Evolutionary conservation across 352 stramenopile species (phyloP).

Genomic region (Globisporangium nodosum): DNA sequence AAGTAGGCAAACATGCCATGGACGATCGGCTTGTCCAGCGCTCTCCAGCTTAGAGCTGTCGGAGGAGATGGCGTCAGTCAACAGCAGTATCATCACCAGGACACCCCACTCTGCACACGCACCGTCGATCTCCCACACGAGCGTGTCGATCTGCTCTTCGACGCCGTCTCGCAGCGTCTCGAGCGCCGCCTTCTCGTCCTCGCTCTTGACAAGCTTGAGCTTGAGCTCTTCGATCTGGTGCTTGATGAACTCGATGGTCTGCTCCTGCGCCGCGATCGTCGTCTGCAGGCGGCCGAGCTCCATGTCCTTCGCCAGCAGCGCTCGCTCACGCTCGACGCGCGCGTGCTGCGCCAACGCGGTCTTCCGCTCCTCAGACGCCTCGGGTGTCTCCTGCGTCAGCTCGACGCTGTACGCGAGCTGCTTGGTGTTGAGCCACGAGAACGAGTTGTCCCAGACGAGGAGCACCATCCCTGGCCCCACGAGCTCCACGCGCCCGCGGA

Average conservation of each 20-base stretch:
- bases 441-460: constrained; percentile 78
- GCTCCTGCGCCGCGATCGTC: constrained; percentile 35
- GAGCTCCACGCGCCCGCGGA: constrained; percentile 39
- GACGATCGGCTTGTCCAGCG: constrained; percentile 27
- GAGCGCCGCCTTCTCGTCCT: constrained; percentile 28
- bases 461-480: constrained; percentile 51
- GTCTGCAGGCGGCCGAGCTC: constrained; percentile 36
- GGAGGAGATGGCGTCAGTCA: neutral
- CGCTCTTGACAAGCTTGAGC: constrained; percentile 24
- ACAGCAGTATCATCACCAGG: neutral
- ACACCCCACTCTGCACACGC: neutral
- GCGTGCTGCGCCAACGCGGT: constrained; percentile 40
- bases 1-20: constrained; percentile 26
- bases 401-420: constrained; percentile 71
- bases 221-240: constrained; percentile 61
- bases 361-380: constrained; percentile 31
- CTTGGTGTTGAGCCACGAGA: constrained; percentile 78
- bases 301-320: constrained; percentile 26
- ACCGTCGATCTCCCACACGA: constrained; percentile 71
- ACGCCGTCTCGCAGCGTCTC: constrained; percentile 32
- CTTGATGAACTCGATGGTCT: constrained; percentile 40
- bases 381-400: constrained; percentile 49
- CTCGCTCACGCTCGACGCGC: constrained; percentile 37
- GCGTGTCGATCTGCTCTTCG: constrained; percentile 44
- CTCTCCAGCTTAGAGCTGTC: constrained; percentile 42